phyloP scores from a whole-genome alignment of 2,329 filamentous ascomycete genomes.

The Chrysoporthe cubensis region DNA sequence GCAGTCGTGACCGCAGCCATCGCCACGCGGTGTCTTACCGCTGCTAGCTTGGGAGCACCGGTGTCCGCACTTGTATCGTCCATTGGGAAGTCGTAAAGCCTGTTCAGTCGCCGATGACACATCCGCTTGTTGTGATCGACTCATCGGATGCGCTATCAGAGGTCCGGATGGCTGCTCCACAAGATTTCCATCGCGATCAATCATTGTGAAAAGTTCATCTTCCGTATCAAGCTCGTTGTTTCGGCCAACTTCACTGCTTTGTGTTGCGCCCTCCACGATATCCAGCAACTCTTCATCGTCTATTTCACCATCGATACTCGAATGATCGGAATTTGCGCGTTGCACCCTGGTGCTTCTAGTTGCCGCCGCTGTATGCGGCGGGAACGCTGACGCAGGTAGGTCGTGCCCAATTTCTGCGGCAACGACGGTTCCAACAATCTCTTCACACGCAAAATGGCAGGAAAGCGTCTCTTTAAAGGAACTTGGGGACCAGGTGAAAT shows the following conservation, averaged over 20 bases:
- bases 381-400: slow-evolving; percentile 30
- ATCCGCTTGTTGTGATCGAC: neutral
- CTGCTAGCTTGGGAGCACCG: slow-evolving; percentile 51
- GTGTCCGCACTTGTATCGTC: slow-evolving; percentile 77
- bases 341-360: neutral
- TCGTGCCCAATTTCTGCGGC: slow-evolving; percentile 33
- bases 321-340: slow-evolving; percentile 23
- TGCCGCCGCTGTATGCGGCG: neutral
- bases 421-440: slow-evolving; percentile 69
- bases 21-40: slow-evolving; percentile 42
- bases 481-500: slow-evolving; percentile 61
- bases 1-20: slow-evolving; percentile 70
- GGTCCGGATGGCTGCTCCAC: neutral
- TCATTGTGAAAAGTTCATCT: neutral
- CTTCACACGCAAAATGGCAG: slow-evolving; percentile 81
- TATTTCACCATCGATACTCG: slow-evolving; percentile 40
- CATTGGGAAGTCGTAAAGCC: slow-evolving; percentile 64
- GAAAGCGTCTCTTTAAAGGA: slow-evolving; percentile 61
- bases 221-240: neutral
- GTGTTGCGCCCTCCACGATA: slow-evolving; percentile 32
- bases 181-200: neutral
- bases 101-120: slow-evolving; percentile 31
- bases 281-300: slow-evolving; percentile 48
- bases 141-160: neutral
- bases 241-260: too few species aligned